Base-by-base conservation (phyloP, 1,284 basidiomycete genomes). In the Irpex sp. region DNA sequence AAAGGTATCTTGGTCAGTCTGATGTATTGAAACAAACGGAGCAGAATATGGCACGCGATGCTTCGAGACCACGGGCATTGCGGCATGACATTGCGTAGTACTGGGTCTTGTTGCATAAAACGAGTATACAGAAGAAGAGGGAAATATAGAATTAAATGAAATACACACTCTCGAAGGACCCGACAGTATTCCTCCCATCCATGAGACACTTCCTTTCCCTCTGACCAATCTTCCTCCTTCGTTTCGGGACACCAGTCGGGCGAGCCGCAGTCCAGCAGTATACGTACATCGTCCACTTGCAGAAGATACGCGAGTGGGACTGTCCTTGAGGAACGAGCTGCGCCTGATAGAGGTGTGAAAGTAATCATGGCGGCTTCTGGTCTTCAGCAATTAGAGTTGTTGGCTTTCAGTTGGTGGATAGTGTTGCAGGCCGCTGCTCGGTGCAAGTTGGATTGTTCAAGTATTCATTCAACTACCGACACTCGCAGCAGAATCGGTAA, bases 181-280 rank as follows among this genome's bases (percentile, higher is more conserved):
- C 85, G 76, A 69, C 87, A 90, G 69, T 93, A 93, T 58, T 80
- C 77, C 65, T 82, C 80, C 83, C 87, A 88, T 52, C 75, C 74
- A 65, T 82, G 80, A 52, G 69, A 62, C 31, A 73, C 69, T 13
- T 79, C 72, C 52, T 75, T 68, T 37, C 73, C 66, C 34, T 73
- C 72, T 70, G 74, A 77, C 60, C 77, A 80, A 70, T 82, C 87
- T 73, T 84, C 90, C 49, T 51, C 49, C 3, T 51, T 51, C 13
- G 49, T 21, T 21, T 56, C 54, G 67, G 81, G 94, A 71, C 77
- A 87, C 94, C 85, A 97, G 79, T 91, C 94, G 61, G 89, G 85
- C n/a, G 87, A 90, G 8, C 97, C 97, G 76, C 97, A 95, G 79
- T 99, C 97, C 62, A 99, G 84, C 38, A 99, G 84, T 70, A 99